These are phyloP conservation scores for Gossypium gossypioides DNA, from an alignment of 441 rosid genomes.

Conservation along the genomic window DNA sequence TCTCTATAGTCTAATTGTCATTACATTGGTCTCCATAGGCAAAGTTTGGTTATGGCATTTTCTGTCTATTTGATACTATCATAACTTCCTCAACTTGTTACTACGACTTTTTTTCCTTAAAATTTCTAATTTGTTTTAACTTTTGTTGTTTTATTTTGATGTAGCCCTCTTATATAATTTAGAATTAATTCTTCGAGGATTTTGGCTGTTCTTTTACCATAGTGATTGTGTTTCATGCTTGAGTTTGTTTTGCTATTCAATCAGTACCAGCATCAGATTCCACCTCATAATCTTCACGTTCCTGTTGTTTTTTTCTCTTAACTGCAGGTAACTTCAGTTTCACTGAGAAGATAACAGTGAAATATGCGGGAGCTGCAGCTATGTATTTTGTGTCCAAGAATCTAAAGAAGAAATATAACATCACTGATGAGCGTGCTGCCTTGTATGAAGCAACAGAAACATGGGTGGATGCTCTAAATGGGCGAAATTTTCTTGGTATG, in stretches of 20 bases:
- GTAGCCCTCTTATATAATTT: neutral
- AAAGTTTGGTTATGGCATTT: neutral
- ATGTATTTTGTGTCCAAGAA: slow-evolving; percentile 42
- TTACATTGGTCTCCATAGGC: neutral
- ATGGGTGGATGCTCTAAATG: slow-evolving; percentile 38
- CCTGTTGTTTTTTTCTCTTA: slow-evolving; percentile 4
- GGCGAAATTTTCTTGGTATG: slow-evolving; percentile 37
- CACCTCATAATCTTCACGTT: slow-evolving; percentile 7
- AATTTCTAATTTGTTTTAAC: neutral
- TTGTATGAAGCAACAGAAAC: slow-evolving; percentile 36
- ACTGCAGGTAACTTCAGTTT: slow-evolving; percentile 33
- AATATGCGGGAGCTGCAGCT: slow-evolving; percentile 41
- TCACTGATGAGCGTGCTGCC: slow-evolving; percentile 36
- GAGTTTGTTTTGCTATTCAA: neutral
- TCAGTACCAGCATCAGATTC: neutral
- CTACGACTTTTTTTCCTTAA: neutral
- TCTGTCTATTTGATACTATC: neutral
- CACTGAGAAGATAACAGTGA: slow-evolving; percentile 26
- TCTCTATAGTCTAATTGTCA: neutral
- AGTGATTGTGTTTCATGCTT: neutral
- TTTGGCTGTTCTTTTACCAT: neutral
- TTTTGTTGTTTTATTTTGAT: neutral
- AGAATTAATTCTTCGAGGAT: neutral
- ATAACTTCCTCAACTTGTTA: neutral
- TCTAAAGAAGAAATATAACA: slow-evolving; percentile 36